Evolutionary conservation across 2,329 filamentous ascomycete genomes (phyloP), one percentile per base, ranked within the genome.

Genomic region (Hirsutella rhossiliensis): DNA sequence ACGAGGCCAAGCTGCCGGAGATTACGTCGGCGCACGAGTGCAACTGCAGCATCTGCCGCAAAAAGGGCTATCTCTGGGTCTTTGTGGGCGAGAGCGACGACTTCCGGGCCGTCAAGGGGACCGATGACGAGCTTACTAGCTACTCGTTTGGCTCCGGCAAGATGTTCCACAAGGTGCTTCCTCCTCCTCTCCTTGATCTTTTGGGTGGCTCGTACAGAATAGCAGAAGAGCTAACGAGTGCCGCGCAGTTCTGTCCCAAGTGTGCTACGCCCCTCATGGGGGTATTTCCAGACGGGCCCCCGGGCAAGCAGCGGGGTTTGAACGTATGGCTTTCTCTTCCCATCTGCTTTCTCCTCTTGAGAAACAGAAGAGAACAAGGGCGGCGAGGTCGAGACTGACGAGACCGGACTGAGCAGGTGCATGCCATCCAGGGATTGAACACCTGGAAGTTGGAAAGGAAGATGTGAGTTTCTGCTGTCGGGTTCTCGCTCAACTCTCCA

Each of bases 11-110:
- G 3, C 39, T 78, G 12, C 75, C 78, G 19, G 75, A 82, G 55
- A 68, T 84, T 47, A 76, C 74, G 52, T 59, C 67, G 5, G 70
- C 68, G 6, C 56, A 61, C 5, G 67, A 75, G 54, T 83, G 82
- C 62, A 80, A 81, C 59, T 86, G 83, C 63, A 83, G 78, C 61
- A 75, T 82, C 50, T 82, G 82, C 56, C 53, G 50, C 52, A 73
- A 66, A 51, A 73, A 72, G 54, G 68, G 60, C 15, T 67, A 68
- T 38, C 54, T 71, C 32, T 71, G 60, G 55, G 39, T 61, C 18
- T 55, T 63, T 30, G 55, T 60, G 7, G 52, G 54, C 4, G 48
- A 50, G 1, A 53, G 57, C 31, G 53, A 58, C 31, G 47, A 57
- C 37, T 58, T 75, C 44, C 64, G 52, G n/a, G 54, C 75, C 43